These are phyloP conservation scores for Ettlia oleoabundans DNA, from an alignment of 139 green algal species.

Conservation along the genomic window DNA sequence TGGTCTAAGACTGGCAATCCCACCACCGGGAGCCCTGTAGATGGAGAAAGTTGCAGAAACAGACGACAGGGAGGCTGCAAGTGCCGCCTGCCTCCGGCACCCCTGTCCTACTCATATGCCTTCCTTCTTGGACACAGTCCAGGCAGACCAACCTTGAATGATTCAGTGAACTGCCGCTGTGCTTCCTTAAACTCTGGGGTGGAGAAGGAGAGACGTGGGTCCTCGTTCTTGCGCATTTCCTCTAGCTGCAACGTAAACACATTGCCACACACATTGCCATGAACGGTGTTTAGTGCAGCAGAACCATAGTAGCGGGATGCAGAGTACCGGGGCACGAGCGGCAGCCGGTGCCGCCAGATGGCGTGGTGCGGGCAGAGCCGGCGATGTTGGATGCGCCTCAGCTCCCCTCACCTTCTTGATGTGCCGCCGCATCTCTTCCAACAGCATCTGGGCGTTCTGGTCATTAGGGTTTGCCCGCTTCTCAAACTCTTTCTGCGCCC, in stretches of 20 bases:
- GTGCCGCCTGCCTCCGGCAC: too few relatives aligned
- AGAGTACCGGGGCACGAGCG: neutral
- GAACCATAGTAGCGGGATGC: neutral
- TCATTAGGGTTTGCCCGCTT: constrained; percentile 70
- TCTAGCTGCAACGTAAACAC: constrained; percentile 87
- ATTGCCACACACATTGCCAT: too few relatives aligned
- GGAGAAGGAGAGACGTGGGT: constrained; percentile 91
- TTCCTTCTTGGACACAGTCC: too few relatives aligned
- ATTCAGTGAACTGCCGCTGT: constrained; percentile 87
- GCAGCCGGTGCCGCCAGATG: neutral
- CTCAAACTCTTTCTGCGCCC: constrained; percentile 82
- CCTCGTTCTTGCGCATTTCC: constrained; percentile 83
- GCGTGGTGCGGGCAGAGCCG: neutral
- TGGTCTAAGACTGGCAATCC: too few relatives aligned
- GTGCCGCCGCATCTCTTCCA: constrained; percentile 88
- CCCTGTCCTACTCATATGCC: too few relatives aligned
- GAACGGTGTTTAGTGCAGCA: neutral
- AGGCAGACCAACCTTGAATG: constrained; percentile 79
- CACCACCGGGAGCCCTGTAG: too few relatives aligned
- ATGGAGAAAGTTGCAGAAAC: too few relatives aligned
- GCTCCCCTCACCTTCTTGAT: constrained; percentile 79
- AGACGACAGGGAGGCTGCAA: too few relatives aligned
- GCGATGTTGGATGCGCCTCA: neutral
- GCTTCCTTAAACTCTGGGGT: constrained; percentile 97
- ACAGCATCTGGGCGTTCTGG: constrained; percentile 73